phyloP scores from a whole-genome alignment of 2,329 filamentous ascomycete genomes.

The Penicillium sp. region DNA sequence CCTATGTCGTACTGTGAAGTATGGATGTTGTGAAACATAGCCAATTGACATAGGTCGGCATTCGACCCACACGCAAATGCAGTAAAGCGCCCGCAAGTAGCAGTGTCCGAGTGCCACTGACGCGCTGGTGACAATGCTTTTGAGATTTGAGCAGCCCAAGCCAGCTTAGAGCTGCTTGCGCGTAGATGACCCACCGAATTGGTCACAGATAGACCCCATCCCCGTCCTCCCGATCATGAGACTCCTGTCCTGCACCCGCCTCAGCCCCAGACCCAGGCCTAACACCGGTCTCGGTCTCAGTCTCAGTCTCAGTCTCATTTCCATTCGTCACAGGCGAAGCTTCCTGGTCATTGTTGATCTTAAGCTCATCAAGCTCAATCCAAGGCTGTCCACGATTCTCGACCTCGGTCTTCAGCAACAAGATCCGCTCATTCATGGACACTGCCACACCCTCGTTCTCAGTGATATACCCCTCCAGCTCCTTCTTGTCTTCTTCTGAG shows the following conservation, averaged over 20 bases:
- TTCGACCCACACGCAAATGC: not conserved
- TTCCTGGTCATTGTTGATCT: slow-evolving; percentile 15
- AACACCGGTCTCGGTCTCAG: not conserved
- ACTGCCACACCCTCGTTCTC: slow-evolving; percentile 53
- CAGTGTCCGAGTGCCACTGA: not conserved
- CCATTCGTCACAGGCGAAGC: slow-evolving; percentile 21
- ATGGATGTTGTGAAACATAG: not conserved
- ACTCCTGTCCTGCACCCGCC: slow-evolving; percentile 1
- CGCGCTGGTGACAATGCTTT: not conserved
- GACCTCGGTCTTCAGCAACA: slow-evolving; percentile 45
- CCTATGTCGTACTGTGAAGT: not conserved
- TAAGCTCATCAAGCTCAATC: slow-evolving; percentile 30
- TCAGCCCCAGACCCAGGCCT: slow-evolving; percentile 1
- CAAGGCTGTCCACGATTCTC: slow-evolving; percentile 49
- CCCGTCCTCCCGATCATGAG: slow-evolving; percentile 17
- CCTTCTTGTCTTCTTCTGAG: slow-evolving; percentile 41
- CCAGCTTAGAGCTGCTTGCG: not conserved
- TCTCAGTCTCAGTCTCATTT: not conserved
- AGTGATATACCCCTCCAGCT: slow-evolving; percentile 35
- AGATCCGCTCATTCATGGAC: slow-evolving; percentile 49
- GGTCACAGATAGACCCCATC: slow-evolving; percentile 29
- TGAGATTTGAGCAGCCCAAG: not conserved
- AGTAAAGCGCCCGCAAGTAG: not conserved
- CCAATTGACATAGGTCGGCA: slow-evolving; percentile 1
- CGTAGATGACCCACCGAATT: not conserved